Evolutionary conservation across 192 early-diverging fungal species (phyloP), one percentile per base, ranked within the genome.

Genomic region (Lunasporangiospora selenospora): DNA sequence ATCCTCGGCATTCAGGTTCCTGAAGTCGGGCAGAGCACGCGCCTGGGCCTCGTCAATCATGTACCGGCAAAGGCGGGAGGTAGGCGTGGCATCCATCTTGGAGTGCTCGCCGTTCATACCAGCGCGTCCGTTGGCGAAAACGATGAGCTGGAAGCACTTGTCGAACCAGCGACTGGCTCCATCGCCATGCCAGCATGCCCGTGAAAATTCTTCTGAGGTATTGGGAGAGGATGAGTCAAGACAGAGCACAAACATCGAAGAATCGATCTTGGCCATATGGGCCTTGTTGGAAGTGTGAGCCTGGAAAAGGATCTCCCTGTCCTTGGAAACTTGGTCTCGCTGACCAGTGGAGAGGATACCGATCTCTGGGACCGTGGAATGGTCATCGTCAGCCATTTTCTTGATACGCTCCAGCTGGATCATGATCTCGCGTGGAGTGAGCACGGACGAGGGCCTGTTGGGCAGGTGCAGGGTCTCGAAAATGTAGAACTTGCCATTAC

Each of bases 121-220:
- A 1, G 80, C 83, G 10, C 83, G 63, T 26, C 93, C 95, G 66
- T 92, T 93, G 44, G 86, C 85, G 61, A 89, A 88, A 33, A 94
- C 78, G 24, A 84, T 75, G n/a, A 93, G 58, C 13, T 77, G 85
- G 46, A 91, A 67, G 21, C 79, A 81, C 66, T 94, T 96, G 76
- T 96, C 95, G 53, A 90, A 93, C 95, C 95, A 96, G 3, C 95
- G 81, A 64, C 94, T 95, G 65, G 83, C 87, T 6, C 90, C 93
- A 19, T 77, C 85, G 19, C 91, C 88, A 78, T 92, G 90, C 92
- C 92, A 90, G 79, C 89, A 92, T 7, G 86, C 87, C 9, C 85
- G 82, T 50, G 86, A 84, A 19, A 91, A 83, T 62, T 93, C 89
- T 30, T 91, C 85, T 47, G 80, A 80, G 4, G 90, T 90, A 0